Percentiles rank a stretch among this genome's conserved stretches.
Conservation (phyloP, 257 asterid genomes). For the Parsonsia alboflavescens region DNA sequence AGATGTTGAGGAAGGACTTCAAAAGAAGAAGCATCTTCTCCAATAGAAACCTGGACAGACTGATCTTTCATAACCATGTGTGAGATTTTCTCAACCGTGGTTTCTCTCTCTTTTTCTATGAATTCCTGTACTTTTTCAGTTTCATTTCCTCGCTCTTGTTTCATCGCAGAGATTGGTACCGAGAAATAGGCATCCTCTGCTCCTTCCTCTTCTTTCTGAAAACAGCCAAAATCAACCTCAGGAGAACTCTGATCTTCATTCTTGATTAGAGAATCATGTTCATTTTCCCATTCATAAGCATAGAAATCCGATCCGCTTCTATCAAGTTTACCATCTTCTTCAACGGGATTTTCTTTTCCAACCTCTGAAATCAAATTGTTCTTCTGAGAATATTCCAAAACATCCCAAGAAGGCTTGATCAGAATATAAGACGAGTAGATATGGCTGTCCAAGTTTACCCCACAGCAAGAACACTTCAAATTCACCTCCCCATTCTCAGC, state of each 20-base stretch:
- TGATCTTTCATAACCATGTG: conserved; percentile 37
- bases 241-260: conserved; percentile 21
- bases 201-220: conserved; percentile 11
- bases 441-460: conserved; percentile 30
- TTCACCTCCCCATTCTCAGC: conserved; percentile 45
- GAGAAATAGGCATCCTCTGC: conserved; percentile 16
- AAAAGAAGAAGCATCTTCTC: conserved; percentile 32
- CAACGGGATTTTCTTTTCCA: conserved; percentile 13
- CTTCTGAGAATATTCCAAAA: conserved; percentile 40
- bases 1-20: conserved; percentile 59
- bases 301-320: conserved; percentile 15
- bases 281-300: conserved; percentile 16
- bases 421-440: conserved; percentile 40
- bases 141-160: conserved; percentile 14
- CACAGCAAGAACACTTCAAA: conserved; percentile 77
- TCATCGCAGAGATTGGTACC: conserved; percentile 7
- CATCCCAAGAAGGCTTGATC: conserved; percentile 72
- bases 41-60: conserved; percentile 47
- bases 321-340: conserved; percentile 12
- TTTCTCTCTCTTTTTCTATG: conserved; percentile 21
- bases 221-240: conserved; percentile 16
- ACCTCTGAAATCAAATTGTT: conserved; percentile 24
- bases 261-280: conserved; percentile 12
- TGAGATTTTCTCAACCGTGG: conserved; percentile 24
- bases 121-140: conserved; percentile 3